Evolutionary conservation across 257 asterid genomes (phyloP), one percentile per base, ranked within the genome.

Genomic region (Solanum clarkiae): DNA sequence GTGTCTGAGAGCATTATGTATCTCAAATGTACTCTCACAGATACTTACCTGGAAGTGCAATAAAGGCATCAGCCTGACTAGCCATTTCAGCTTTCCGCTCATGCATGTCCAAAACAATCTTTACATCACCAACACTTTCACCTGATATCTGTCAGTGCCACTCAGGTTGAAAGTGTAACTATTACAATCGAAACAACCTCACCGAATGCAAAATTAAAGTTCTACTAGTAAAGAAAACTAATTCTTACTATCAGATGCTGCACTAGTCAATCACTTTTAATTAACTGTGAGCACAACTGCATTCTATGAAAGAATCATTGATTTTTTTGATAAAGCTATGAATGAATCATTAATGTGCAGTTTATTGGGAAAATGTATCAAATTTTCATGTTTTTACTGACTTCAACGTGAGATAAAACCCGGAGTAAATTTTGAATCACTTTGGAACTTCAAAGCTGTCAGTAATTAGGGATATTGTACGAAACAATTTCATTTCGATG

Each of bases 81-180:
- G 98, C 98, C 99, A 97, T 97, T 86, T 91, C 95, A 86, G 99
- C 98, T 88, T 97, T 97, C 20, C 99, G 97, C 92, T 97, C 98
- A 62, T 97, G 99, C 99, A 95, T 97, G 89, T 97, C 97, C 8
- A 98, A 84, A 87, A 95, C 99, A 77, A 97, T 91, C 88, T 88
- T 93, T 87, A 97, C 99, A 4, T 93, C 98, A 74, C 99, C 99
- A 86, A 95, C 97, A 45, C 93, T 85, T 90, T 89, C 96, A 26
- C 99, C 99, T 10, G 98, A 97, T 93, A 97, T 97, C 99, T 97
- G 92, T 70, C 88, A 70, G 84, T 75, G 55, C 55, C 47, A 80
- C 81, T 72, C 81, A 83, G 29, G 69, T 86, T 81, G 85, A 54
- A 29, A 26, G 24, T 69, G 14, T 26, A 40, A 56, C 74, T 57